A percentile compares a stretch with the other conserved stretches of the same genome.
phyloP scores from a whole-genome alignment of 768 basidiomycete genomes.

The Suillus occidentalis region DNA sequence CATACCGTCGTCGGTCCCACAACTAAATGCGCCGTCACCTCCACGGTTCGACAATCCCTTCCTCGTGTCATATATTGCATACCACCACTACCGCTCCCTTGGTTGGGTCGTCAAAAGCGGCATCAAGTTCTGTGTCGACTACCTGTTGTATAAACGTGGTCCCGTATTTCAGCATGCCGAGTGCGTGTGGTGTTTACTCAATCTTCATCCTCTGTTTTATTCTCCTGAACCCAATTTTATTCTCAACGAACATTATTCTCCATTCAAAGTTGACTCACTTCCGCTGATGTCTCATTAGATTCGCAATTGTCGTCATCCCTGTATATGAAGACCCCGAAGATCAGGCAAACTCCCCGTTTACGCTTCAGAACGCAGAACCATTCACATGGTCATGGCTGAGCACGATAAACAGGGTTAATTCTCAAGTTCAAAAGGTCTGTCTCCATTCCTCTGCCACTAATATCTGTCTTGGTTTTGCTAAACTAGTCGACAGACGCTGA shows the following conservation, averaged over 20 bases:
- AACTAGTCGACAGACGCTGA: conserved; percentile 63
- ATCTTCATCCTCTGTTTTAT: background rate
- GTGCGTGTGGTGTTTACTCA: conserved; percentile 46
- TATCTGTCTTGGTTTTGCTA: background rate
- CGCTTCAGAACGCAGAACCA: conserved; percentile 64
- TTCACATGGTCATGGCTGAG: conserved; percentile 68
- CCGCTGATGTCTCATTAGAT: conserved; percentile 46
- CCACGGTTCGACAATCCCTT: conserved; percentile 88
- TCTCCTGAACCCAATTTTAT: background rate
- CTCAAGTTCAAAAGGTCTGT: background rate
- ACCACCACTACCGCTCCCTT: conserved; percentile 93
- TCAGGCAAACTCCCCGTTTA: conserved; percentile 59
- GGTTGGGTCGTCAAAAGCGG: conserved; percentile 97
- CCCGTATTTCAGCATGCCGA: conserved; percentile 96
- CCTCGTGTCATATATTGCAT: conserved; percentile 83
- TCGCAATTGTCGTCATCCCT: conserved; percentile 88
- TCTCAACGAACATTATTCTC: background rate
- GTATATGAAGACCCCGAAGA: conserved; percentile 85
- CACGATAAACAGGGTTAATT: conserved; percentile 34
- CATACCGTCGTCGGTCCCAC: conserved; percentile 39
- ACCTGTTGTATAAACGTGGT: conserved; percentile 90
- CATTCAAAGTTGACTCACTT: conserved; percentile 1
- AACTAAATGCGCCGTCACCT: conserved; percentile 21
- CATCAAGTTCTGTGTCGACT: conserved; percentile 97
- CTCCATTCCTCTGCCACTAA: background rate